These are phyloP conservation scores for Calonectria pteridis DNA, from an alignment of 2,329 filamentous ascomycete genomes.

Conservation along the genomic window DNA sequence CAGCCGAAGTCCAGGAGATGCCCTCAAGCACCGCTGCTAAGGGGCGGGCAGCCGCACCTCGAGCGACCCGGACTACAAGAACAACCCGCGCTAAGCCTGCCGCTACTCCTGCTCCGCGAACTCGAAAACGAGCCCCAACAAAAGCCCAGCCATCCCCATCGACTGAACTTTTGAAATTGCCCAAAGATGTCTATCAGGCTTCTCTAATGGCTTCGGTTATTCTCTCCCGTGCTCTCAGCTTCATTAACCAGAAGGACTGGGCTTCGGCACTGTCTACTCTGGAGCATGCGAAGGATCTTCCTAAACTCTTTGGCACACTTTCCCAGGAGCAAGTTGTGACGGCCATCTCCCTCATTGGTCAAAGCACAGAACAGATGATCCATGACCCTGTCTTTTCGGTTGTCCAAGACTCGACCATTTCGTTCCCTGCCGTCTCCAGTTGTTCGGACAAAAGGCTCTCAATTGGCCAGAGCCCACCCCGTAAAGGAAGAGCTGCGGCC, in stretches of 20 bases:
- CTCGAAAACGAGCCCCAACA: slow-evolving; percentile 36
- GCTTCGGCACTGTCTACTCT: slow-evolving; percentile 69
- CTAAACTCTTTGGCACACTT: slow-evolving; percentile 55
- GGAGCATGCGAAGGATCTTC: slow-evolving; percentile 60
- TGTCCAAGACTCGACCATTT: slow-evolving; percentile 92
- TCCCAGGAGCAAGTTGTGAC: slow-evolving; percentile 70
- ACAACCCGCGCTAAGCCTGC: slow-evolving; percentile 40
- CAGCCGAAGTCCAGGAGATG: slow-evolving; percentile 21
- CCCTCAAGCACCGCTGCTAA: slow-evolving; percentile 28
- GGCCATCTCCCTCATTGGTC: slow-evolving; percentile 75
- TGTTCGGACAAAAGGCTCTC: slow-evolving; percentile 56
- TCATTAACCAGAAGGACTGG: slow-evolving; percentile 67
- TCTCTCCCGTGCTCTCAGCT: slow-evolving; percentile 56
- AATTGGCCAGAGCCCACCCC: slow-evolving; percentile 52
- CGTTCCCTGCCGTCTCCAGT: slow-evolving; percentile 77
- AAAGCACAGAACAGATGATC: slow-evolving; percentile 79
- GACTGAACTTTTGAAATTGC: slow-evolving; percentile 33
- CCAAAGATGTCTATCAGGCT: slow-evolving; percentile 52
- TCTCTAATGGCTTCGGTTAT: slow-evolving; percentile 52
- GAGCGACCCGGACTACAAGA: slow-evolving; percentile 41
- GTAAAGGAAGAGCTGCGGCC: slow-evolving; percentile 43
- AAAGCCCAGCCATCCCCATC: slow-evolving; percentile 42
- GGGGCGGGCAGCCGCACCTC: slow-evolving; percentile 38
- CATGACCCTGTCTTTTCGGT: slow-evolving; percentile 89
- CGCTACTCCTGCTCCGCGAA: slow-evolving; percentile 28